Conservation (phyloP, 768 basidiomycete genomes). For the Panaeolus papilionaceus region DNA sequence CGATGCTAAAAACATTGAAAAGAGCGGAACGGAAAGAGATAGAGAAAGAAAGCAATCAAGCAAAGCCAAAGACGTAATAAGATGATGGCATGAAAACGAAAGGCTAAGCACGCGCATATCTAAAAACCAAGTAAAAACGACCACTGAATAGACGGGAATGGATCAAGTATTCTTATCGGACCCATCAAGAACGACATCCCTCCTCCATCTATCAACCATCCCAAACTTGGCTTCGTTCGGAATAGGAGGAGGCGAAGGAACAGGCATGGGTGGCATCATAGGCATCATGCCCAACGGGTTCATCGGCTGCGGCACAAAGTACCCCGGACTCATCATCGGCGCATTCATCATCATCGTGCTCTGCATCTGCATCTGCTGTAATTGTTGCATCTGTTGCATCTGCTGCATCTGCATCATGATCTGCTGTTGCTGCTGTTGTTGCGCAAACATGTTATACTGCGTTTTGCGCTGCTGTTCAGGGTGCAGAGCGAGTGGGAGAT, state of each 20-base stretch:
- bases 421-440: constrained; percentile 63
- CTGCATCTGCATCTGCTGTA: constrained; percentile 69
- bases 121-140: background rate
- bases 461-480: constrained; percentile 82
- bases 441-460: constrained; percentile 63
- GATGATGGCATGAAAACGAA: background rate
- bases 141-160: constrained; percentile 6
- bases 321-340: constrained; percentile 73
- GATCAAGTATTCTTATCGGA: constrained; percentile 18
- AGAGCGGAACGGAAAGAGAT: background rate
- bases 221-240: constrained; percentile 72
- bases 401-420: constrained; percentile 77
- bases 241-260: constrained; percentile 67
- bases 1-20: background rate
- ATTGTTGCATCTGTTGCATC: constrained; percentile 40
- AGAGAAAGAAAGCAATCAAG: background rate
- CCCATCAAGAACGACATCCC: constrained; percentile 76
- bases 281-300: constrained; percentile 50
- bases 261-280: constrained; percentile 49
- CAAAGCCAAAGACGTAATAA: background rate
- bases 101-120: background rate
- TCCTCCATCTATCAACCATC: constrained; percentile 82
- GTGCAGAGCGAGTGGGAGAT: constrained; percentile 73
- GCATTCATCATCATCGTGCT: constrained; percentile 76
- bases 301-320: constrained; percentile 65